These are phyloP conservation scores for Geotrichum phurueaensis DNA, from an alignment of 1,139 yeast genomes.

Conservation along the genomic window DNA sequence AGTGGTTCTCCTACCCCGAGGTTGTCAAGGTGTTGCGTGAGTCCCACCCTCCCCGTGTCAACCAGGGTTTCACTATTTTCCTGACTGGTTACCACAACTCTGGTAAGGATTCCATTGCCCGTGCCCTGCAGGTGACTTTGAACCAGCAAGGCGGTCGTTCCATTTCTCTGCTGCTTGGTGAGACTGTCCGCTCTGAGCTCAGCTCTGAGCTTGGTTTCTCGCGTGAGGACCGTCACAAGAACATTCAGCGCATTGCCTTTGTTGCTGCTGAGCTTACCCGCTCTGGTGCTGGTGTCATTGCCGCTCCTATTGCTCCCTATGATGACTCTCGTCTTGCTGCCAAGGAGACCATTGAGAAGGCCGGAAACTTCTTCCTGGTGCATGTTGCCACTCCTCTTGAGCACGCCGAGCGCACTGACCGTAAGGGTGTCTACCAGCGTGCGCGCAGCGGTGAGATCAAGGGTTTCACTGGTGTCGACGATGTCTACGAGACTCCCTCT, in stretches of 20 bases:
- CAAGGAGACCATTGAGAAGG: slow-evolving; percentile 40
- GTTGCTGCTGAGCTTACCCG: slow-evolving; percentile 77
- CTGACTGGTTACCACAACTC: slow-evolving; percentile 54
- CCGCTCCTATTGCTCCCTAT: slow-evolving; percentile 51
- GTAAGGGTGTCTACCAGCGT: slow-evolving; percentile 43
- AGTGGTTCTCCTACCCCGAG: slow-evolving; percentile 96
- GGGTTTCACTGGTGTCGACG: slow-evolving; percentile 44
- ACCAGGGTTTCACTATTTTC: slow-evolving; percentile 78
- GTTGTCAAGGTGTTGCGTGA: slow-evolving; percentile 88
- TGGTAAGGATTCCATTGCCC: slow-evolving; percentile 60
- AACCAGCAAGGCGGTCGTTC: slow-evolving; percentile 89
- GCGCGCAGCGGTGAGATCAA: slow-evolving; percentile 45
- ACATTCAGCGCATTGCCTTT: slow-evolving; percentile 46
- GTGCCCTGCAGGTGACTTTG: slow-evolving; percentile 83
- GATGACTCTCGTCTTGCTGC: slow-evolving; percentile 39
- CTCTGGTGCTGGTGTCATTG: slow-evolving; percentile 86
- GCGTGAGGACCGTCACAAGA: slow-evolving; percentile 39
- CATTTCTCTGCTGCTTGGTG: slow-evolving; percentile 59
- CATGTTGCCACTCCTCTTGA: slow-evolving; percentile 48
- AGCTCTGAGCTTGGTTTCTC: slow-evolving; percentile 41
- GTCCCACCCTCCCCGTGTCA: slow-evolving; percentile 84
- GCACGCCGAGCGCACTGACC: slow-evolving; percentile 42
- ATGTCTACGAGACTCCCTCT: slow-evolving; percentile 45
- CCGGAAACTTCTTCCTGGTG: slow-evolving; percentile 42
- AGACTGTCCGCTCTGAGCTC: slow-evolving; percentile 43